Conservation (phyloP, 805 yeast species). For the Nakazawaea ambrosiae region DNA sequence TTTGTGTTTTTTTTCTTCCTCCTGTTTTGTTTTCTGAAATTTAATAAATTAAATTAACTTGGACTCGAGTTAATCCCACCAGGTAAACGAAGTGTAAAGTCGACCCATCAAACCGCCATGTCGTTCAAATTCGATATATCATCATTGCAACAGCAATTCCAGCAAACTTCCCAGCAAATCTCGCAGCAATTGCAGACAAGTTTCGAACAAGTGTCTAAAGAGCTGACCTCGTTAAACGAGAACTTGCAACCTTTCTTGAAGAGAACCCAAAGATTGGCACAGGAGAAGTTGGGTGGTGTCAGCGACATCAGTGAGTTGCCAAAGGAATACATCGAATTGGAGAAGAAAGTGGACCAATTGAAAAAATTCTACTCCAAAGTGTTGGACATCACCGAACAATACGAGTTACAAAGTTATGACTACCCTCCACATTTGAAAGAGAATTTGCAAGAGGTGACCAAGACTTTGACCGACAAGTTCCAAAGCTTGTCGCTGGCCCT, state of each 20-base stretch:
- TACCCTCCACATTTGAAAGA: slow-evolving; percentile 77
- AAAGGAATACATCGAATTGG: slow-evolving; percentile 61
- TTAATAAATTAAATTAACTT: neutral
- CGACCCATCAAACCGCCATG: slow-evolving; percentile 12
- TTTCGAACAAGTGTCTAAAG: slow-evolving; percentile 23
- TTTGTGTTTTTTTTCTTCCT: too few relatives aligned
- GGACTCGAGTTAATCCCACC: neutral
- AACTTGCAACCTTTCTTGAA: slow-evolving; percentile 47
- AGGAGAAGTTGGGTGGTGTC: slow-evolving; percentile 56
- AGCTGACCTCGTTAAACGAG: slow-evolving; percentile 25
- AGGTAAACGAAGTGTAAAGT: too few relatives aligned
- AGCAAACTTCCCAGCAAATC: slow-evolving; percentile 27
- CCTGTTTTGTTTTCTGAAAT: too few relatives aligned
- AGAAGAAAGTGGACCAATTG: slow-evolving; percentile 58
- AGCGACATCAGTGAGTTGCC: slow-evolving; percentile 72
- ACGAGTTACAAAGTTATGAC: slow-evolving; percentile 70
- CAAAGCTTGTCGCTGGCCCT: slow-evolving; percentile 56
- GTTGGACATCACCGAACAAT: slow-evolving; percentile 50
- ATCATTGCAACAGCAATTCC: slow-evolving; percentile 22
- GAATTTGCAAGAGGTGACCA: slow-evolving; percentile 54
- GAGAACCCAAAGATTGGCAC: slow-evolving; percentile 52
- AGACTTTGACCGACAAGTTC: slow-evolving; percentile 47
- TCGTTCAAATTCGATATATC: slow-evolving; percentile 25
- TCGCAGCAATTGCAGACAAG: slow-evolving; percentile 25
- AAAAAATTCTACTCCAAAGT: slow-evolving; percentile 50